Percentiles rank a stretch among this genome's conserved stretches.
phyloP scores from a whole-genome alignment of 768 basidiomycete species.

The Suillus tomentosus region DNA sequence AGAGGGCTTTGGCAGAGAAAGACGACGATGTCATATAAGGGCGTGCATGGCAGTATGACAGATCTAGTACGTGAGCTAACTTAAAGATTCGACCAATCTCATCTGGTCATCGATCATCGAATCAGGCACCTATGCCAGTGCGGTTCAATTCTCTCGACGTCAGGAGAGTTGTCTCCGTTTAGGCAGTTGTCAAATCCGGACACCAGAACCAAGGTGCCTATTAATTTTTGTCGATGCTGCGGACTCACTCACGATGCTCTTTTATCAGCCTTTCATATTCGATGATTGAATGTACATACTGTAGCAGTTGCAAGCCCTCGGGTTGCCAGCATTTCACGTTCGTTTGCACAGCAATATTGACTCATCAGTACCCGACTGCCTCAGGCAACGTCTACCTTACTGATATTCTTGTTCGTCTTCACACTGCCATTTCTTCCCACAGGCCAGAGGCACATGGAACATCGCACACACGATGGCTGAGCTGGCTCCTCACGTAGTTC shows the following conservation, averaged over 20 bases:
- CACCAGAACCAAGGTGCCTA: conserved; percentile 22
- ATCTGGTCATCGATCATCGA: conserved; percentile 14
- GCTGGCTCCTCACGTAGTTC: conserved; percentile 66
- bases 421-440: conserved; percentile 12
- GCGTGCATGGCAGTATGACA: too few relatives aligned
- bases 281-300: conserved; percentile 58
- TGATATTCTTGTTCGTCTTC: conserved; percentile 10
- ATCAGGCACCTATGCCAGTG: conserved; percentile 66
- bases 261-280: conserved; percentile 24
- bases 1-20: too few relatives aligned
- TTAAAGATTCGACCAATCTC: neutral
- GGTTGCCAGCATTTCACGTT: conserved; percentile 76
- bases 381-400: conserved; percentile 7
- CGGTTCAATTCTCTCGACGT: conserved; percentile 79
- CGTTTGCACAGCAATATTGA: conserved; percentile 88
- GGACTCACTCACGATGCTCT: neutral
- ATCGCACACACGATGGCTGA: conserved; percentile 79
- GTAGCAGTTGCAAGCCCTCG: conserved; percentile 74
- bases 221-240: neutral
- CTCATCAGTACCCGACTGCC: conserved; percentile 51
- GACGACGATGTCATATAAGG: too few relatives aligned
- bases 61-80: conserved; percentile 8
- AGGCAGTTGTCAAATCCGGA: conserved; percentile 26
- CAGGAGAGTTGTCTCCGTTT: conserved; percentile 45
- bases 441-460: conserved; percentile 80